Conservation (phyloP, 164 flowering plant genomes). For the Stephania yunnanensis region DNA sequence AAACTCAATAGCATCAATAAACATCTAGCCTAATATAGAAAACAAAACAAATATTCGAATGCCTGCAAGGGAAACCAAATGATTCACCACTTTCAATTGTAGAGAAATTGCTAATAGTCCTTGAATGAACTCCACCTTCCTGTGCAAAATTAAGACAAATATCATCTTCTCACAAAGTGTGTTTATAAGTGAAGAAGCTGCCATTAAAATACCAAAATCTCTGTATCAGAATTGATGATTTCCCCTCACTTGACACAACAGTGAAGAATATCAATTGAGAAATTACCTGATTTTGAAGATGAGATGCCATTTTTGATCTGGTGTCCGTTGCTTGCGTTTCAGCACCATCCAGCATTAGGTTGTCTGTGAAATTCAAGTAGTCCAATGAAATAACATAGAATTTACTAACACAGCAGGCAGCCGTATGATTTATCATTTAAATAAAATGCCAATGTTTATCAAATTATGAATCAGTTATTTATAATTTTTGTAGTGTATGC, state of each 20-base stretch:
- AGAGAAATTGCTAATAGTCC: conserved; percentile 72
- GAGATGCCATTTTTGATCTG: conserved; percentile 39
- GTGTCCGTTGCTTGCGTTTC: conserved; percentile 31
- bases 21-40: neutral
- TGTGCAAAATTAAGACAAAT: conserved; percentile 22
- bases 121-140: conserved; percentile 69
- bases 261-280: conserved; percentile 1
- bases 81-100: conserved; percentile 75
- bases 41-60: neutral
- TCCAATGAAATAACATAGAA: neutral
- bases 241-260: neutral
- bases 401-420: no score
- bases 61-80: neutral
- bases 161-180: neutral
- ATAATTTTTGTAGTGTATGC: no score
- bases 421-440: no score
- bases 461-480: no score
- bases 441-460: no score
- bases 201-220: neutral
- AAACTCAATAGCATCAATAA: neutral
- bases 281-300: conserved; percentile 48
- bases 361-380: conserved; percentile 28
- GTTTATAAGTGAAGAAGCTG: no score
- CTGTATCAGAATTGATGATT: neutral
- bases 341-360: conserved; percentile 22